Percentiles rank a stretch among this genome's conserved stretches.
Evolutionary conservation across 1,284 basidiomycete species (phyloP).

Genomic region (Sporisorium reilianum): DNA sequence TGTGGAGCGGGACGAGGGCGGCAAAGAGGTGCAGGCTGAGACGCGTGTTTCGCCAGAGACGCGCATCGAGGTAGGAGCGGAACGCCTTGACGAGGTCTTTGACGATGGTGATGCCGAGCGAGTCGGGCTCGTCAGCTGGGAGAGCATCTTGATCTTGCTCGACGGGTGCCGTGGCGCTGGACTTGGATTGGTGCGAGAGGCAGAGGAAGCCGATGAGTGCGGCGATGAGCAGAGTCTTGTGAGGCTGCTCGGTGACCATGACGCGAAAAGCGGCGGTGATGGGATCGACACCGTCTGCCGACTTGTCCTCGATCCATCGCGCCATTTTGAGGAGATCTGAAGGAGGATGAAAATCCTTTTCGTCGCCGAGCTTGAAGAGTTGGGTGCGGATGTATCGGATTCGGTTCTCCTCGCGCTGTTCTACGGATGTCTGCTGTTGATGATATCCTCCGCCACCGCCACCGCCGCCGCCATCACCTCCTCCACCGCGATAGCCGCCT

Average conservation of each 20-base stretch:
- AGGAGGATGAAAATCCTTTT: constrained; percentile 54
- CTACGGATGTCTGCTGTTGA: constrained; percentile 31
- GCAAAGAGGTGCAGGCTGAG: constrained; percentile 62
- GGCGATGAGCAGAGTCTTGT: constrained; percentile 58
- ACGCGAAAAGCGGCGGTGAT: constrained; percentile 56
- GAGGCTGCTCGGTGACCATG: constrained; percentile 63
- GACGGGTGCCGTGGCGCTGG: constrained; percentile 2
- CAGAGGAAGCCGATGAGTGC: constrained; percentile 64
- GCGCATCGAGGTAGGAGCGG: constrained; percentile 60
- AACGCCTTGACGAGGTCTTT: constrained; percentile 65
- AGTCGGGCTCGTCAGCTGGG: constrained; percentile 13
- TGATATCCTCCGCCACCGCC: constrained; percentile 29
- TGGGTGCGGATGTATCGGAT: constrained; percentile 45
- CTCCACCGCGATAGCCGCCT: constrained; percentile 17
- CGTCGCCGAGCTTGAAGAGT: constrained; percentile 59
- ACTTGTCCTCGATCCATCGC: constrained; percentile 59
- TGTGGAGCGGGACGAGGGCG: constrained; percentile 73
- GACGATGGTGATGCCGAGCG: constrained; percentile 57
- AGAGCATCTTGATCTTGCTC: constrained; percentile 4
- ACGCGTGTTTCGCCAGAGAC: constrained; percentile 66
- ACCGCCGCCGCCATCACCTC: constrained; percentile 21
- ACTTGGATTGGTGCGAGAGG: constrained; percentile 41
- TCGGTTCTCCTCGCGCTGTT: constrained; percentile 47
- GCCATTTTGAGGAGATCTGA: constrained; percentile 59
- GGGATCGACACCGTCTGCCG: constrained; percentile 40